These are phyloP conservation scores for Mrakiaceae sp. DNA, from an alignment of 1,284 basidiomycete genomes.

Conservation along the genomic window DNA sequence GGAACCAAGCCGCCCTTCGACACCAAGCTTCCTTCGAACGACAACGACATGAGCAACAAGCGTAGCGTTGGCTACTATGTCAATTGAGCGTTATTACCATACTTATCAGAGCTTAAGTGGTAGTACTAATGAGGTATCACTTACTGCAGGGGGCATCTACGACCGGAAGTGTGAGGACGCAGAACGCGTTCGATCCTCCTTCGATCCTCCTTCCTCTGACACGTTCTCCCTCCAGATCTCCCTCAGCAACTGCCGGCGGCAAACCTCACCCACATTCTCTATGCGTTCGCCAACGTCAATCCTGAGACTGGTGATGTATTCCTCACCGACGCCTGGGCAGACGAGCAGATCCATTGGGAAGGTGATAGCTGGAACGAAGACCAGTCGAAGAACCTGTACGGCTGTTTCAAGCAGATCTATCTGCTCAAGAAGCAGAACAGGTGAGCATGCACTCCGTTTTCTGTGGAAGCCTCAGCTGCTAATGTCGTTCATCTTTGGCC, in stretches of 20 bases:
- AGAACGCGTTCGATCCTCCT: background rate
- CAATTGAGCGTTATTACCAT: background rate
- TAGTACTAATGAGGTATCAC: background rate
- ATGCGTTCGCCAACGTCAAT: constrained; percentile 77
- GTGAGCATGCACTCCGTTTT: constrained; percentile 22
- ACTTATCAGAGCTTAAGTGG: background rate
- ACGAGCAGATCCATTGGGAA: constrained; percentile 55
- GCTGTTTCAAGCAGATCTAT: constrained; percentile 78
- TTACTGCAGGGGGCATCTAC: constrained; percentile 72
- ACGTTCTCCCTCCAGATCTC: constrained; percentile 35
- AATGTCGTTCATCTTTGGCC: background rate
- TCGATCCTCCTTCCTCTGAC: constrained; percentile 40
- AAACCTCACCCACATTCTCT: constrained; percentile 68
- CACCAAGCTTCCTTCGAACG: too few species aligned
- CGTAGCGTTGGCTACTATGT: constrained; percentile 10
- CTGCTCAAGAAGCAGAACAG: constrained; percentile 64
- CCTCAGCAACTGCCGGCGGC: constrained; percentile 54
- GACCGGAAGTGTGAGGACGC: constrained; percentile 53
- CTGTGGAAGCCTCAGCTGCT: background rate
- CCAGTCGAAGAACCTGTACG: constrained; percentile 64
- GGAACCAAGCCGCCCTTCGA: too few species aligned
- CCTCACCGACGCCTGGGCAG: constrained; percentile 71
- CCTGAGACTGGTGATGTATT: constrained; percentile 51
- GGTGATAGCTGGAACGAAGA: constrained; percentile 80
- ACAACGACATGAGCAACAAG: background rate